phyloP scores from a whole-genome alignment of 306 rosid species.

The Rosa chinensis region DNA sequence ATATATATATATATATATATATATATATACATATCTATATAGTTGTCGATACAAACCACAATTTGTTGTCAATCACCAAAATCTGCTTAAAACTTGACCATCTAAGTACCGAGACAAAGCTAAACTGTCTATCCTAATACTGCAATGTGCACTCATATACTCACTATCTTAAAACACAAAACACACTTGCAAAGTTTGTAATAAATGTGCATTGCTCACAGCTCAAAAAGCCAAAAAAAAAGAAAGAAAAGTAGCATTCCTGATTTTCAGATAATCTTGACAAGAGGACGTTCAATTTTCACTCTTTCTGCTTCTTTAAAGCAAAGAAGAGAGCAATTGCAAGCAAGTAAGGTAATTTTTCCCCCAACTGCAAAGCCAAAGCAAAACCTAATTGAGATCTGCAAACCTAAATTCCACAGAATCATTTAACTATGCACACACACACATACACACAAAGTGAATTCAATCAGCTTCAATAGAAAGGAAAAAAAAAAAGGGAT shows the following conservation, averaged over 20 bases:
- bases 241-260: background rate
- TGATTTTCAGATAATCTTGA: background rate
- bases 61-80: background rate
- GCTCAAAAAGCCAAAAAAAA: background rate
- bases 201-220: background rate
- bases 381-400: background rate
- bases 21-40: too few species aligned
- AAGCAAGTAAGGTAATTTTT: too few species aligned
- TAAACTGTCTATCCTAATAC: background rate
- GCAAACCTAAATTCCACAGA: constrained; percentile 5
- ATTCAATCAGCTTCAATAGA: background rate
- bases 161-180: background rate
- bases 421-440: background rate
- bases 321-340: background rate
- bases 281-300: background rate
- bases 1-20: too few species aligned
- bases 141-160: too few species aligned
- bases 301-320: background rate
- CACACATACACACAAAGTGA: constrained; percentile 4
- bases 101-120: background rate
- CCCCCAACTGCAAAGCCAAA: background rate
- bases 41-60: too few species aligned
- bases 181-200: too few species aligned
- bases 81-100: background rate
- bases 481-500: too few species aligned